Percentiles rank a stretch among this genome's conserved stretches.
Evolutionary conservation across 2,329 filamentous ascomycete genomes (phyloP).

Genomic region (Alternaria atra): DNA sequence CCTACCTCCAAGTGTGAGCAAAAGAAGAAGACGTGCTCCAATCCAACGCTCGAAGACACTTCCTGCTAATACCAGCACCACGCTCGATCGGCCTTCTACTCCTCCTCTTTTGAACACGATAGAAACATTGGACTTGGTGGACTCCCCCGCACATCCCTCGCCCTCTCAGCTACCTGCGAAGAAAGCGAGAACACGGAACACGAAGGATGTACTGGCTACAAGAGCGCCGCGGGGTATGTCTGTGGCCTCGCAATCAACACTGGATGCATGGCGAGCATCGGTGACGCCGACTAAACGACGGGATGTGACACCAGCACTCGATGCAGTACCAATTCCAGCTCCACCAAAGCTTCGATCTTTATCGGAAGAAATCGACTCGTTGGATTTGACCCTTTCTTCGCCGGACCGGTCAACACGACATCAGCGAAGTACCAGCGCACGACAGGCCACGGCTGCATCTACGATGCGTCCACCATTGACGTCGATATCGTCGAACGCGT

Average conservation of each 20-base stretch:
- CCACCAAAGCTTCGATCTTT: slow-evolving; percentile 25
- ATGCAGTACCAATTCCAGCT: slow-evolving; percentile 24
- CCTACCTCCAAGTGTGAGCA: slow-evolving; percentile 42
- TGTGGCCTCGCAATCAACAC: slow-evolving; percentile 39
- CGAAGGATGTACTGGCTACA: slow-evolving; percentile 6
- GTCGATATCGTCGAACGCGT: slow-evolving; percentile 40
- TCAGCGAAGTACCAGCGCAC: slow-evolving; percentile 3
- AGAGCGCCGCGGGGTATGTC: slow-evolving; percentile 21
- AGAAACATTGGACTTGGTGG: slow-evolving; percentile 41
- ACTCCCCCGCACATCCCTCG: slow-evolving; percentile 32
- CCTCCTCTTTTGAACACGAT: slow-evolving; percentile 29
- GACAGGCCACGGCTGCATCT: slow-evolving; percentile 8
- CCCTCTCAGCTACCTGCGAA: slow-evolving; percentile 38
- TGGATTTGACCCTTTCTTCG: slow-evolving; percentile 44
- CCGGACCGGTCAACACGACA: slow-evolving; percentile 12
- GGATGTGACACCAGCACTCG: slow-evolving; percentile 4
- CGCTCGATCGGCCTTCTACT: slow-evolving; percentile 25
- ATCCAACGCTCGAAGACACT: slow-evolving; percentile 49
- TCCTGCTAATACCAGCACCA: slow-evolving; percentile 24
- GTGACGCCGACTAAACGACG: slow-evolving; percentile 35
- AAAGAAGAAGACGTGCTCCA: slow-evolving; percentile 39
- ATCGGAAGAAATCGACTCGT: slow-evolving; percentile 31
- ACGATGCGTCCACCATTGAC: slow-evolving; percentile 33
- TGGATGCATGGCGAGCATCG: slow-evolving; percentile 44
- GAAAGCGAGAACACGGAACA: slow-evolving; percentile 29